Base-by-base conservation (phyloP, 805 yeast genomes). In the Cyberlindnera japonica region DNA sequence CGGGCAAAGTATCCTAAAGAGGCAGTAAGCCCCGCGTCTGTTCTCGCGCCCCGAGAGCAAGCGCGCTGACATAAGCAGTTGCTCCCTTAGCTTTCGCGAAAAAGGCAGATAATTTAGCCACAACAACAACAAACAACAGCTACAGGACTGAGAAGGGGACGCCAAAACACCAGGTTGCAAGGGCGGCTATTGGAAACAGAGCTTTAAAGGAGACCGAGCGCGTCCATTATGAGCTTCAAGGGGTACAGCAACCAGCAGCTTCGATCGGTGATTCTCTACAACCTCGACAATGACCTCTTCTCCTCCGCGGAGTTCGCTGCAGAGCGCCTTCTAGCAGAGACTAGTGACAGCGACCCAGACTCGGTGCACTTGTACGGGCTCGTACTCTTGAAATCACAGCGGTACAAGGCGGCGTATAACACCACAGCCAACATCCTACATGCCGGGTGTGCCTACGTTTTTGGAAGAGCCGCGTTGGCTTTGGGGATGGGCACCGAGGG, bases 301-400 rank as follows among this genome's bases (percentile, higher is more conserved):
- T 64, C 69, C 12, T 83, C 90, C 20, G 97, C 98, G 2, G 89
- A 82, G 55, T 87, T 93, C 63, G 81, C 91, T 5, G 78, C 89
- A 14, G 98, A 93, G 59, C 69, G 95, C 48, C 67, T 88, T 17
- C 62, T 83, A 24, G 87, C 95, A 2, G 74, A 77, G n/a, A 60
- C 69, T 6, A 47, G 43, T 10, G 55, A 54, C 14, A 38, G 45
- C 10, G 53, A 55, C 27, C 73, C 77, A 46, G 86, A 81, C 39
- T 74, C 90, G 9, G 57, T 75, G 4, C 84, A 87, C 58, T 64
- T 89, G 28, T 80, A 84, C 55, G 87, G 85, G 13, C 64, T 84
- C 27, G 79, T 84, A 2, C 68, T 84, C 39, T 79, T 64, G 53
- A 77, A 80, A 41, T 75, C 71, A 45, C 68, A 69, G 13, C 74